Evolutionary conservation across 2,329 filamentous ascomycete species (phyloP), one percentile per base, ranked within the genome.

Genomic region (Thelonectria olida): DNA sequence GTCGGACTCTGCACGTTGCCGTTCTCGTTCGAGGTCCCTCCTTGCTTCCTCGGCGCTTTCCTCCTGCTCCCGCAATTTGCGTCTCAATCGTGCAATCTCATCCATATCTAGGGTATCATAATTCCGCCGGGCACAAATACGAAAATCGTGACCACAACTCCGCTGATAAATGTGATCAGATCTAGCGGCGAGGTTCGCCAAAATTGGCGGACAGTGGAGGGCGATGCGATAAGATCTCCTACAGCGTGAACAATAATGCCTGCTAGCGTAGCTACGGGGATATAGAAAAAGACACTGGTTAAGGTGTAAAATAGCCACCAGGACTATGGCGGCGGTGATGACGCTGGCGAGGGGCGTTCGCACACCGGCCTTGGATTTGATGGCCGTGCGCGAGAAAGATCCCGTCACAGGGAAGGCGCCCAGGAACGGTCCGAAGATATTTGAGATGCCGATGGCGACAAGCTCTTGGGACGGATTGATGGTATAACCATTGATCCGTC

Each of bases 211-310:
- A 98, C 85, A 0, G 91, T 94, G 75, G 97, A 93, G 5, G 95
- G 95, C 1, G 93, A 89, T 0, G 94, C 97, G 75, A 98, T 92
- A 56, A 99, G 81, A 74, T 98, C 95, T 59, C 92, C 92, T 2
- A 98, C 95, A 3, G 96, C 96, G 75, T 98, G 95, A 65, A 98
- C 97, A 67, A 98, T 97, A 73, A 98, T 92, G 23, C 89, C 96
- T 0, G 94, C 85, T 2, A 98, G 85, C 4, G 89, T 85, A 5
- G 94, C 88, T 63, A 85, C 91, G 0, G 95, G 93, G 61, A 98
- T 97, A 78, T 96, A 98, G 81, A 89, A 97, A 84, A 98, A 98
- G 25, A 97, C 89, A 0, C 90, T 88, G 0, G 95, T 90, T 49
- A 98, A 81, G 10, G 92, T 92, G 72, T 97, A n/a, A 98, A 64